Evolutionary conservation across 129 eudicot genomes (phyloP), one percentile per base, ranked within the genome.

Genomic region (Pseudognaphalium luteoalbum): DNA sequence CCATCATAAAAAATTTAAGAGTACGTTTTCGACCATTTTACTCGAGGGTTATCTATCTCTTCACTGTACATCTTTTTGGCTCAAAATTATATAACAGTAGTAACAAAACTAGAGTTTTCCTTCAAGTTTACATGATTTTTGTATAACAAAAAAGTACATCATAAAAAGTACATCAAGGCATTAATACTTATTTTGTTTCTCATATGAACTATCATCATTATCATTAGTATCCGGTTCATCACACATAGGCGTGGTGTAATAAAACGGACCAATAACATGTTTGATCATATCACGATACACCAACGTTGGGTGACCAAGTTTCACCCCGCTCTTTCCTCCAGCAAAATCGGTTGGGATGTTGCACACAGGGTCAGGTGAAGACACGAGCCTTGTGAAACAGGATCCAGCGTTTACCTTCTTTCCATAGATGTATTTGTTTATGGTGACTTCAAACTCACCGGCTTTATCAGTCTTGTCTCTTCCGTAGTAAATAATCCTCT

Each of bases 221-320:
- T 72, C 73, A 35, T 6, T 73, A 1, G 85, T 82, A 59, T 86
- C 88, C 12, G 93, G 93, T 35, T 89, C 92, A 73, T 88, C 98
- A 67, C 96, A 93, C 90, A 88, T 87, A 7, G 98, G 96, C 44
- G 92, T 93, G 66, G 98, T 93, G 85, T 86, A 90, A 63, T 88
- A 93, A 37, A 93, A 90, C 3, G 95, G 86, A 58, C 79, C 86
- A 0, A 90, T 81, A 47, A 74, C 57, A 57, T 93, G 79, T 54
- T 93, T 90, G 84, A 84, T 74, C 2, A 79, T 58, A 72, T 87
- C 91, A 34, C 96, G 77, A 69, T 90, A 93, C 70, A 88, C 85
- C 74, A 80, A 77, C 25, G 86, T 76, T n/a, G 98, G 96, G 20
- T 83, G 94, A 29, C 81, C 82, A 19, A 93, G 95, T 79, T 72